A percentile compares a stretch with the other conserved stretches of the same genome.
Conservation (phyloP, 2,329 filamentous ascomycete species). For the Talaromyces sp. region DNA sequence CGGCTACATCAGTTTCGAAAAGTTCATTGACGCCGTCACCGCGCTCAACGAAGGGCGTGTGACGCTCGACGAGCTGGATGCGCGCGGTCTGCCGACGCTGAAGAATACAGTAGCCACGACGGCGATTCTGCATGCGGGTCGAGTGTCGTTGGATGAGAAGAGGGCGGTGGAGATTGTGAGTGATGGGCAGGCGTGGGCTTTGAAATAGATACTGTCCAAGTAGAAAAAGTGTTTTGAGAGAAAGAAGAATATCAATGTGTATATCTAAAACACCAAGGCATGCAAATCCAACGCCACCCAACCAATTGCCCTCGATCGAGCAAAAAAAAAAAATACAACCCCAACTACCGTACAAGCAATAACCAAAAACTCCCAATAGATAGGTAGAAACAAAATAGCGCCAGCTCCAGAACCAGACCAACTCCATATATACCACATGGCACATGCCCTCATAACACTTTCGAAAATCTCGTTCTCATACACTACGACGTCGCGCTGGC, state of each 20-base stretch:
- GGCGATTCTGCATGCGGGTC: conserved; percentile 82
- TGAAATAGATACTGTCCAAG: too few relatives aligned
- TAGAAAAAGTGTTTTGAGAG: not conserved
- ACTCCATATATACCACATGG: not conserved
- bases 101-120: conserved; percentile 87
- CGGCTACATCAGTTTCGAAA: conserved; percentile 91
- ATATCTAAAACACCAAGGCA: not conserved
- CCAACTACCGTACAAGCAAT: not conserved
- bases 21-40: conserved; percentile 84
- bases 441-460: not conserved
- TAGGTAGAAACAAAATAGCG: not conserved
- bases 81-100: conserved; percentile 75
- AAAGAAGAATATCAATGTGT: not conserved
- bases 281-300: not conserved
- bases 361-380: not conserved
- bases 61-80: conserved; percentile 71
- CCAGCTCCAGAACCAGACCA: not conserved
- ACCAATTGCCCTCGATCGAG: not conserved
- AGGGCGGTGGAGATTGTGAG: conserved; percentile 65
- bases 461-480: not conserved
- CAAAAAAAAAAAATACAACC: not conserved
- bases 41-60: conserved; percentile 69
- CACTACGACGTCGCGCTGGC: conserved; percentile 24
- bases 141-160: conserved; percentile 77
- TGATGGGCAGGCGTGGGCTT: conserved; percentile 53